Conservation (phyloP, 495 filamentous ascomycete genomes). For the Bathelium albidoporum region DNA sequence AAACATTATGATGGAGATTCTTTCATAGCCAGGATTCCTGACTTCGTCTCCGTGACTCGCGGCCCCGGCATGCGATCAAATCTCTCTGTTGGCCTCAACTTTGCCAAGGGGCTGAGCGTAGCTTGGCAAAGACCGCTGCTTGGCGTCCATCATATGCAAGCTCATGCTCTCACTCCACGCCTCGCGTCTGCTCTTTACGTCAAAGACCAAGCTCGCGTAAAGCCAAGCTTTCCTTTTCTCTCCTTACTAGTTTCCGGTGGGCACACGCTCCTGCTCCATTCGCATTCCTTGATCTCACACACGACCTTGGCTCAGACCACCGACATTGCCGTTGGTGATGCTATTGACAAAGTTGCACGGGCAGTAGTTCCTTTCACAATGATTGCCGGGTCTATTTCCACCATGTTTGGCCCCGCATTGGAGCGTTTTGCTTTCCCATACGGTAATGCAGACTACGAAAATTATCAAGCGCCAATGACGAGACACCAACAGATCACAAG, state of each 20-base stretch:
- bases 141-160: conserved; percentile 94
- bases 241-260: conserved; percentile 87
- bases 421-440: conserved; percentile 67
- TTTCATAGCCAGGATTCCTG: conserved; percentile 39
- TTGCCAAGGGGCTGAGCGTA: conserved; percentile 76
- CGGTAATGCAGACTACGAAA: conserved; percentile 29
- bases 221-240: conserved; percentile 65
- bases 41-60: conserved; percentile 77
- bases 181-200: conserved; percentile 49
- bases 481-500: conserved; percentile 44
- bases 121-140: conserved; percentile 74
- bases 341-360: conserved; percentile 77
- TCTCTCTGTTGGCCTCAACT: conserved; percentile 66
- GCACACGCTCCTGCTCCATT: conserved; percentile 77
- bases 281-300: conserved; percentile 54
- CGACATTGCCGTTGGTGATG: conserved; percentile 75
- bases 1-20: background rate
- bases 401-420: conserved; percentile 51
- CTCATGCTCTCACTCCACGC: conserved; percentile 78
- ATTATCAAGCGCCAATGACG: conserved; percentile 43
- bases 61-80: conserved; percentile 80
- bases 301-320: conserved; percentile 54
- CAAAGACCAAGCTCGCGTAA: conserved; percentile 3
- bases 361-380: conserved; percentile 53
- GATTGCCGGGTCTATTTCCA: background rate